A percentile compares a stretch with the other conserved stretches of the same genome.
These are phyloP conservation scores for Colletotrichum sidae DNA, from an alignment of 2,329 filamentous ascomycete species.

Conservation along the genomic window DNA sequence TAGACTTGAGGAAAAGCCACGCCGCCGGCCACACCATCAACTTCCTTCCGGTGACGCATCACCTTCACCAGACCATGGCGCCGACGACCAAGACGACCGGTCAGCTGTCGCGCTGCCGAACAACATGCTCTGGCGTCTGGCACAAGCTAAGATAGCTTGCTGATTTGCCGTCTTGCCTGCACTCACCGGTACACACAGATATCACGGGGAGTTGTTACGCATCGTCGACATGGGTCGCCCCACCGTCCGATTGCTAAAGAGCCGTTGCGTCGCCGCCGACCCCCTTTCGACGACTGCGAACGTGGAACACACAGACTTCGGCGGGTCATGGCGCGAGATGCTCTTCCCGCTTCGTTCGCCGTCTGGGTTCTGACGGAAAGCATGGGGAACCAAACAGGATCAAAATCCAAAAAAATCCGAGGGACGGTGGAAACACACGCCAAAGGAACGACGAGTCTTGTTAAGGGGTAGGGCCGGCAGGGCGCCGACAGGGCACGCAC, in stretches of 20 bases:
- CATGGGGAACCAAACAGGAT: neutral
- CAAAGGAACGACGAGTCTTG: no score
- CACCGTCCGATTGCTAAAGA: neutral
- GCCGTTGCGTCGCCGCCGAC: no score
- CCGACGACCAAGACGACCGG: constrained; percentile 15
- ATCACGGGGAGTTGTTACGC: neutral
- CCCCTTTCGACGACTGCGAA: no score
- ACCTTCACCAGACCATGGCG: no score
- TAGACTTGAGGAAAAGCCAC: no score
- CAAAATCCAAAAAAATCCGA: neutral
- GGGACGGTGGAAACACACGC: neutral
- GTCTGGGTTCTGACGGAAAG: neutral
- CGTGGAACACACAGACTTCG: constrained; percentile 13
- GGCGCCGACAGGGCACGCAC: constrained; percentile 35
- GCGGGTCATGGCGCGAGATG: constrained; percentile 23
- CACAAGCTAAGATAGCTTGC: constrained; percentile 10
- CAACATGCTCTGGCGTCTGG: constrained; percentile 5
- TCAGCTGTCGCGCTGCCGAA: neutral
- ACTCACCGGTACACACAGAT: neutral
- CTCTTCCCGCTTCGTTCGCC: constrained; percentile 13
- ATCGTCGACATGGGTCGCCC: constrained; percentile 18
- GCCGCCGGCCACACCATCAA: no score
- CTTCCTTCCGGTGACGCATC: no score
- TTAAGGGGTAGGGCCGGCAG: constrained; percentile 28
- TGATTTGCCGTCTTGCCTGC: constrained; percentile 9